These are phyloP conservation scores for Punica granatum DNA, from an alignment of 345 rosid species.

Conservation along the genomic window DNA sequence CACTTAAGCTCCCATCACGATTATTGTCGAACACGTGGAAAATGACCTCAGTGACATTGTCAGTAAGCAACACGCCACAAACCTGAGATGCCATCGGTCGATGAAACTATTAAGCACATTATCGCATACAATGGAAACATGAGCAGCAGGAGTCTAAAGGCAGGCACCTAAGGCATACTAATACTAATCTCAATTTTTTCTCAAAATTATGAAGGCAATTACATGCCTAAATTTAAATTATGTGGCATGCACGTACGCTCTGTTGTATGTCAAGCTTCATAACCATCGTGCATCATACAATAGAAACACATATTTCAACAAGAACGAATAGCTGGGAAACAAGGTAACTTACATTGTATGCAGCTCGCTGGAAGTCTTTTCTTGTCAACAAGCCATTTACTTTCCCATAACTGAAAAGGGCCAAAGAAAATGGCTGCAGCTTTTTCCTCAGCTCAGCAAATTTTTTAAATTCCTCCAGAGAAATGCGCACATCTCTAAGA, in stretches of 20 bases:
- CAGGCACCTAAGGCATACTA: neutral
- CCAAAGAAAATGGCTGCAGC: constrained; percentile 74
- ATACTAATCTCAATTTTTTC: neutral
- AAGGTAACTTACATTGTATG: constrained; percentile 46
- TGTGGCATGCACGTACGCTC: neutral
- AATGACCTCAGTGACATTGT: constrained; percentile 59
- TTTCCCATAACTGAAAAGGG: constrained; percentile 80
- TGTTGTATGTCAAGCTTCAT: no score
- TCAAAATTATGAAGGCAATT: neutral
- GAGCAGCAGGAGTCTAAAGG: neutral
- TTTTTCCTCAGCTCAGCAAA: constrained; percentile 76
- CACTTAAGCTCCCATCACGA: constrained; percentile 58
- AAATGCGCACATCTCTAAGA: constrained; percentile 48
- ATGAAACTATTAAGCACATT: neutral
- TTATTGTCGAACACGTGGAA: constrained; percentile 76
- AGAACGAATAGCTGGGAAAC: neutral
- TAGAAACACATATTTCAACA: neutral
- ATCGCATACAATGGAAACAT: neutral
- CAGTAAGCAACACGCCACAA: constrained; percentile 53
- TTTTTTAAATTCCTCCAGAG: constrained; percentile 63
- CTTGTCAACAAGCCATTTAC: constrained; percentile 63
- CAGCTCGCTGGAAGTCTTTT: constrained; percentile 85
- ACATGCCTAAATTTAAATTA: neutral
- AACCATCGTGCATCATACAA: neutral
- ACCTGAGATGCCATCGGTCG: constrained; percentile 35